Evolutionary conservation across 495 filamentous ascomycete species (phyloP).

Genomic region (Aspergillus avenaceus): DNA sequence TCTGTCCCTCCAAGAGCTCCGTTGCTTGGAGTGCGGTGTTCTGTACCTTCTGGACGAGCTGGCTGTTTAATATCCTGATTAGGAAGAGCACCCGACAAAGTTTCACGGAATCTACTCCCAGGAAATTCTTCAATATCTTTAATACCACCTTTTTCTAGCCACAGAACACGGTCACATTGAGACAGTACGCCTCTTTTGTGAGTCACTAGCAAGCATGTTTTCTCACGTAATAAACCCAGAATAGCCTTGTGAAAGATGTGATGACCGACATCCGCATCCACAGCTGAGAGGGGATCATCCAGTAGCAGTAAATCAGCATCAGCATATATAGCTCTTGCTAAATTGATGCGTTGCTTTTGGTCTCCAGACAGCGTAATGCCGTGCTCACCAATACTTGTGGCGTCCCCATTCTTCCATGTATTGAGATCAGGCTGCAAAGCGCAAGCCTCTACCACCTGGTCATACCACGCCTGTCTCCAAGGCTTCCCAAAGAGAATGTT

Average conservation of each 20-base stretch:
- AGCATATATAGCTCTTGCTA: constrained; percentile 82
- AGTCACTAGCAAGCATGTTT: constrained; percentile 84
- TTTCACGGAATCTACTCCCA: no score
- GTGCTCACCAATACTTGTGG: constrained; percentile 57
- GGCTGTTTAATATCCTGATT: constrained; percentile 44
- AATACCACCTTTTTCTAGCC: constrained; percentile 83
- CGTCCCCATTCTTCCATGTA: constrained; percentile 52
- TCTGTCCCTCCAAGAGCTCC: no score
- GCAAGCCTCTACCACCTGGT: constrained; percentile 53
- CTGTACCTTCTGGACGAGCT: no score
- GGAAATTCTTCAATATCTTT: constrained; percentile 82
- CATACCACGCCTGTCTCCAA: constrained; percentile 50
- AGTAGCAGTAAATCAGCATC: constrained; percentile 77
- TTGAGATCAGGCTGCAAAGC: constrained; percentile 54
- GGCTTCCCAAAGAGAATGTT: constrained; percentile 89
- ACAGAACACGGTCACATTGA: constrained; percentile 85
- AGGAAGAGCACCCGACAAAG: no score
- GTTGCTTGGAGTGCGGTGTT: no score
- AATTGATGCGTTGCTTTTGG: constrained; percentile 66
- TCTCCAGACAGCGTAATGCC: constrained; percentile 65
- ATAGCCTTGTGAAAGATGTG: constrained; percentile 98
- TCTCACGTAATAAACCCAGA: constrained; percentile 69
- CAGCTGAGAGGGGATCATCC: constrained; percentile 79
- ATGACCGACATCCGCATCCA: constrained; percentile 83
- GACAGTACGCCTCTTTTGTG: constrained; percentile 91